Base-by-base conservation (phyloP, 129 eudicot genomes). In the Solidago caesia region DNA sequence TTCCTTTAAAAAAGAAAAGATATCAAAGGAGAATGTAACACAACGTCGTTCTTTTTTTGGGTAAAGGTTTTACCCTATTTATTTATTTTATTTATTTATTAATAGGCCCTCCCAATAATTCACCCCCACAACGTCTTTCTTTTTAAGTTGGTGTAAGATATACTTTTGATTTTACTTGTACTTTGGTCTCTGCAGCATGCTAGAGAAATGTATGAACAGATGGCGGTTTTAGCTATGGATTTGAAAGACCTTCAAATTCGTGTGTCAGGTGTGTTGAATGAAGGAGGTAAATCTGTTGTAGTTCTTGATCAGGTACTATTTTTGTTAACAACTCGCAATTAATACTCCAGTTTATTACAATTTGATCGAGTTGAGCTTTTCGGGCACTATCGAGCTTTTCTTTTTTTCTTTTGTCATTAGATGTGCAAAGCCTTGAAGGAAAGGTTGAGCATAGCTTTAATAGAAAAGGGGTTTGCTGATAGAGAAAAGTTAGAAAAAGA, bases 191-290 rank as follows among this genome's bases (percentile, higher is more conserved):
- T 81, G 75, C 84, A 87, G 92, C 92, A 80, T 71, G 85, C 91
- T 65, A 90, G 89, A 49, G 49, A 91, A 76, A 87, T 87, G n/a
- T 82, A 86, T 72, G 88, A 83, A 55, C 90, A 88, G 46, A 91
- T 77, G 77, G 86, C 87, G 16, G 77, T 83, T 46, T 58, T 91
- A 9, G 75, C 84, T 13, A 81, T 89, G 27, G 87, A 91, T 74
- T 76, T 85, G 60, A 85, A 78, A 68, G 90, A 86, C 85, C 92
- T 91, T 53, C 88, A 86, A 68, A 59, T 87, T 81, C 96, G 92
- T 52, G 78, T 89, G 61, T 82, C 71, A 43, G 67, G 77, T 72
- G 72, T 91, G 79, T 71, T 94, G 56, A 84, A 86, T 59, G 85
- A 86, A 67, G 84, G 84, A 73, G 92, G 82, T 68, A 82, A 70